phyloP scores from a whole-genome alignment of 345 rosid genomes.

The Rhizophora apiculata region DNA sequence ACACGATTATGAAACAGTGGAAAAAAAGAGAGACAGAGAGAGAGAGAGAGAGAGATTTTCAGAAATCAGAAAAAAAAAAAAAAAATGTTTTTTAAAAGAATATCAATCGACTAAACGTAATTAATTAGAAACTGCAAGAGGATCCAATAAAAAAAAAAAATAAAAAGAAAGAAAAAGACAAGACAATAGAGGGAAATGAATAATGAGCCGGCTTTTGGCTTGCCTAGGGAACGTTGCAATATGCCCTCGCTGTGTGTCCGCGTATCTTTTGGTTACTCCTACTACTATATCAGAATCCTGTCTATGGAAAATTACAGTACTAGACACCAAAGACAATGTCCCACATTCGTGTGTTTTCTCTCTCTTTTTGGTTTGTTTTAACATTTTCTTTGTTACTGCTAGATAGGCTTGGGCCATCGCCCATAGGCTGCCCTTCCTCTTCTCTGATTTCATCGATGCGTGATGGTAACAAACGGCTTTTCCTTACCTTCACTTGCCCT shows the following conservation, averaged over 20 bases:
- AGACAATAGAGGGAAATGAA: neutral
- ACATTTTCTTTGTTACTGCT: no score
- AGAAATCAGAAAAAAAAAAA: neutral
- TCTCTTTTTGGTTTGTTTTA: no score
- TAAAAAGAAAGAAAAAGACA: no score
- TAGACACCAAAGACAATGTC: no score
- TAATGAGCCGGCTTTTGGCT: slow-evolving; percentile 19
- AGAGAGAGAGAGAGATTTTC: neutral
- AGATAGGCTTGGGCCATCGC: no score
- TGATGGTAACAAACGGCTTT: neutral
- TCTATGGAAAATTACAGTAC: no score
- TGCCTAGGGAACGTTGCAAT: slow-evolving; percentile 4
- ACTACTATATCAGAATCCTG: no score
- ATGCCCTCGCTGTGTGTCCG: slow-evolving; percentile 5
- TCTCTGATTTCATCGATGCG: slow-evolving; percentile 13
- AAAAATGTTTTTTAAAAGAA: no score
- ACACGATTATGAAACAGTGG: neutral
- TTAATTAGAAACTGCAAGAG: neutral
- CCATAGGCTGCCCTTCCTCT: neutral
- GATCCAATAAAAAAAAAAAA: neutral
- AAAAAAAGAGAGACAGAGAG: neutral
- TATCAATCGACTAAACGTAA: neutral
- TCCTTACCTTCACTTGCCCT: neutral
- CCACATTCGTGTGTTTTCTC: no score
- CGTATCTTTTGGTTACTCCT: neutral